Base-by-base conservation (phyloP, 2,329 filamentous ascomycete genomes). In the Lojkania enalia region DNA sequence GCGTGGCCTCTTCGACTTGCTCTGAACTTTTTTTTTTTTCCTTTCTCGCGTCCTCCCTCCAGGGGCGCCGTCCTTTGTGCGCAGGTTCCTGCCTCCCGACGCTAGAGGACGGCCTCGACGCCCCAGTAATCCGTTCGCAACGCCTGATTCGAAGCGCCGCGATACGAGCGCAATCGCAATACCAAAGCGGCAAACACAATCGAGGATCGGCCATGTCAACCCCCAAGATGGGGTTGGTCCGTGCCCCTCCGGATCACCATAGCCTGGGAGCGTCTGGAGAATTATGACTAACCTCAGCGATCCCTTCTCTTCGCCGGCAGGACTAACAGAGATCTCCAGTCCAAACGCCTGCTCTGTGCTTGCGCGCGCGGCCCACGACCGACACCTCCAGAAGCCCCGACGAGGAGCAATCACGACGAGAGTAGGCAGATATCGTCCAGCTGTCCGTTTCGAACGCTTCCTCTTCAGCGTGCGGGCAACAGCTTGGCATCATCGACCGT, bases 261-360 rank as follows among this genome's bases (percentile, higher is more conserved):
- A n/a, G n/a, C n/a, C n/a, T n/a, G n/a, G 7, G 9, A 15, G 30
- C 11, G 51, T 49, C 53, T 57, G 55, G 52, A 55, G 52, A 52
- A 49, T 32, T 32, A 46, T 54, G 46, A 49, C 51, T 50, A 49
- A 53, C 46, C 41, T 45, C 41, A 53, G 54, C 55, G 57, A 64
- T 65, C 58, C 49, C 47, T 58, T 54, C 48, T 41, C 32, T n/a
- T 48, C 29, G 41, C 44, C 30, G 45, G 43, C 45, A 42, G 32
- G 43, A 49, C 42, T 46, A 42, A 49, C 50, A 50, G 6, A n/a
- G 46, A 56, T 62, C 52, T 43, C 45, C 53, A 36, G 44, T 27
- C 30, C 45, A 55, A 63, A 64, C 60, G 39, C 42, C 52, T 55
- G 61, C 56, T 60, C 58, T 52, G 49, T 51, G 54, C 43, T 42